Conservation (phyloP, 2,329 filamentous ascomycete species). For the Diaporthe citriasiana region DNA sequence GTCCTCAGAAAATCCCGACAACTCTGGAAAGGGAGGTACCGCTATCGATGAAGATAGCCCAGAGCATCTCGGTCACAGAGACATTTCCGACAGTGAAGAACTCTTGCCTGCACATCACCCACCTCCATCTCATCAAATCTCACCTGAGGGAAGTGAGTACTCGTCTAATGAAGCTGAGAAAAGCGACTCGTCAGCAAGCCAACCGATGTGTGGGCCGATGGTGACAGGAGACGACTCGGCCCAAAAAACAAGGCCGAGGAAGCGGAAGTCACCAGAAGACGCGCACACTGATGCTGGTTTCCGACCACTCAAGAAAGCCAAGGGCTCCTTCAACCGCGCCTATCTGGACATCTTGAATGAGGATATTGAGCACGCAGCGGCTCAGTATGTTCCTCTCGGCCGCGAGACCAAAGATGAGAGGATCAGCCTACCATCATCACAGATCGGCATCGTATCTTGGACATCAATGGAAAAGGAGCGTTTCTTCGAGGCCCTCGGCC, state of each 20-base stretch:
- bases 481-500: conserved; percentile 76
- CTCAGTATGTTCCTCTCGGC: conserved; percentile 50
- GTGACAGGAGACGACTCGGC: background rate
- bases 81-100: background rate
- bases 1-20: background rate
- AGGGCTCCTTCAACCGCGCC: conserved; percentile 57
- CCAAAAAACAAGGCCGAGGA: background rate
- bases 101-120: background rate
- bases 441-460: conserved; percentile 81
- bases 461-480: conserved; percentile 76
- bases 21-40: background rate
- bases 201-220: background rate
- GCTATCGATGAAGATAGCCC: background rate
- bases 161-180: conserved; percentile 10
- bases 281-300: background rate
- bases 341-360: conserved; percentile 69
- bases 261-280: conserved; percentile 33
- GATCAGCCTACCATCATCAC: conserved; percentile 59
- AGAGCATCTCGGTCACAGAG: background rate
- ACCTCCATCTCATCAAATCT: conserved; percentile 30
- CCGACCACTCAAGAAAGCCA: conserved; percentile 61
- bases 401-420: conserved; percentile 43
- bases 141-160: conserved; percentile 6
- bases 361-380: conserved; percentile 68
- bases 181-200: background rate